Percentiles rank a stretch among this genome's conserved stretches.
phyloP scores from a whole-genome alignment of 2,329 filamentous ascomycete species.

The Aaosphaeria arxii region DNA sequence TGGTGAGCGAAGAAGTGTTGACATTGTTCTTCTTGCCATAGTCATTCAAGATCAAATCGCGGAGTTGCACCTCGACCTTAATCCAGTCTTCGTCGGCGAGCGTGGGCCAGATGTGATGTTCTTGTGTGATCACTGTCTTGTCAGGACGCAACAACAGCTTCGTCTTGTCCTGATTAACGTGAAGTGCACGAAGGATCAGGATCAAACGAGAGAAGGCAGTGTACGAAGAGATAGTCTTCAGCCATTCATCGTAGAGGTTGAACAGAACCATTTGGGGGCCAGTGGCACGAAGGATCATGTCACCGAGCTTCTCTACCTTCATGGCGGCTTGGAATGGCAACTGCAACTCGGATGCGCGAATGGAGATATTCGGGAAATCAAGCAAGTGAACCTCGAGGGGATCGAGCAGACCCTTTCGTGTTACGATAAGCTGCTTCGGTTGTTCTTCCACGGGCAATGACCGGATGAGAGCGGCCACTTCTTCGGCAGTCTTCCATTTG shows the following conservation, averaged over 20 bases:
- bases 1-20: slow-evolving; percentile 94
- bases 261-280: slow-evolving; percentile 99
- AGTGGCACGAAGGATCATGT: slow-evolving; percentile 97
- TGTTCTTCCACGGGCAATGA: slow-evolving; percentile 97
- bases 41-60: slow-evolving; percentile 94
- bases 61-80: slow-evolving; percentile 95
- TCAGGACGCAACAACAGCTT: slow-evolving; percentile 93
- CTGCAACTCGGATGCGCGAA: slow-evolving; percentile 93
- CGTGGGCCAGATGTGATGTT: slow-evolving; percentile 98
- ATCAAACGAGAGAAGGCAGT: slow-evolving; percentile 96
- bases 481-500: slow-evolving; percentile 99
- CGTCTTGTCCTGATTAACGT: slow-evolving; percentile 98
- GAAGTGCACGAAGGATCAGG: slow-evolving; percentile 86
- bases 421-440: slow-evolving; percentile 97
- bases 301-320: slow-evolving; percentile 98
- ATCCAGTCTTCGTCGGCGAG: slow-evolving; percentile 97
- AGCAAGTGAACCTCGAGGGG: slow-evolving; percentile 95
- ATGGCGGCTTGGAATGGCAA: slow-evolving; percentile 98
- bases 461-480: slow-evolving; percentile 95
- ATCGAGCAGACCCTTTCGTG: slow-evolving; percentile 93
- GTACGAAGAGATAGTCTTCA: slow-evolving; percentile 97
- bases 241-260: slow-evolving; percentile 98
- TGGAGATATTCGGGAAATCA: slow-evolving; percentile 98
- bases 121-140: slow-evolving; percentile 96
- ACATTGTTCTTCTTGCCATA: slow-evolving; percentile 99